Percentiles rank a stretch among this genome's conserved stretches.
phyloP scores from a whole-genome alignment of 257 asterid genomes.

The Agastache rugosa region DNA sequence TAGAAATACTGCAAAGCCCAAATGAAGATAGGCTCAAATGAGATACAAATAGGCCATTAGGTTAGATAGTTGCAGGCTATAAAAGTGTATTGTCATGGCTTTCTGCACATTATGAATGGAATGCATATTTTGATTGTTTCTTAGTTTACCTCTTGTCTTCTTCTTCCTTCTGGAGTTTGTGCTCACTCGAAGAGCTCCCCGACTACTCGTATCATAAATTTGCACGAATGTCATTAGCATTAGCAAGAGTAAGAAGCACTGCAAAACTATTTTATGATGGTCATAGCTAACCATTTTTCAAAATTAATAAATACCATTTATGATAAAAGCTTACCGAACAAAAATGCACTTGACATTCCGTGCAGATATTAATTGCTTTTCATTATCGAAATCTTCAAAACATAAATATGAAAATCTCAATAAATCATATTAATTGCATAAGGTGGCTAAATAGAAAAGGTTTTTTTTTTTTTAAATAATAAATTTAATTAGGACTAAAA shows the following conservation, averaged over 20 bases:
- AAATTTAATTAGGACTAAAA: background rate
- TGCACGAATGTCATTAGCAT: background rate
- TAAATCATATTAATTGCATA: constrained; percentile 13
- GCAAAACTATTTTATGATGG: constrained; percentile 10
- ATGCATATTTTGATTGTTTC: too few relatives aligned
- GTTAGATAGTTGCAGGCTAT: too few relatives aligned
- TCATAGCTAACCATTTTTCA: constrained; percentile 24
- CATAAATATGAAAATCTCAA: background rate
- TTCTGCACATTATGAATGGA: too few relatives aligned
- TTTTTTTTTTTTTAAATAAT: too few relatives aligned
- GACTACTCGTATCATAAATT: too few relatives aligned
- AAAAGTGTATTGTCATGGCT: too few relatives aligned
- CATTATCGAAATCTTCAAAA: background rate
- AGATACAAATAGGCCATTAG: too few relatives aligned
- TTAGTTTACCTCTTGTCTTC: too few relatives aligned
- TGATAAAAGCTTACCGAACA: background rate
- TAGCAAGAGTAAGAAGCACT: constrained; percentile 20
- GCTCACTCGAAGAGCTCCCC: too few relatives aligned
- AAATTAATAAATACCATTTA: background rate
- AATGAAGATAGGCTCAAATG: too few relatives aligned
- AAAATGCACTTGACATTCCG: background rate
- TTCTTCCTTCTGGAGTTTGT: too few relatives aligned
- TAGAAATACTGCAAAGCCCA: too few relatives aligned
- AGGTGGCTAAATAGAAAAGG: constrained; percentile 2
- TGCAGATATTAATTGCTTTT: background rate